Percentiles rank a stretch among this genome's conserved stretches.
phyloP scores from a whole-genome alignment of 2,329 filamentous ascomycete genomes.

The Alternaria triticina region DNA sequence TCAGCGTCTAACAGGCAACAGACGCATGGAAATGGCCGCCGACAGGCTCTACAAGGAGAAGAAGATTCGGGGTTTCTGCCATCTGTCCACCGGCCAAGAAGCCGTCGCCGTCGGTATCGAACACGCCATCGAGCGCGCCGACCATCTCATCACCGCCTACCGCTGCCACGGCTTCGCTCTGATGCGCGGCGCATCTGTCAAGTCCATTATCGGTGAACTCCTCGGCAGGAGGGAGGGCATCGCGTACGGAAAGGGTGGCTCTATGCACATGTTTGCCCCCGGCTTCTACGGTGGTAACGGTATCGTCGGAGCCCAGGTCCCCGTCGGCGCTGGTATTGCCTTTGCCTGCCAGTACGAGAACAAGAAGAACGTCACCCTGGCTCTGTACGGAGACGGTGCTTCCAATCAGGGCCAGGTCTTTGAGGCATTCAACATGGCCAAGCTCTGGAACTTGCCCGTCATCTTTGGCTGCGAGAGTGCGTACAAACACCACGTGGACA shows the following conservation, averaged over 20 bases:
- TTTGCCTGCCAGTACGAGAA: slow-evolving; percentile 96
- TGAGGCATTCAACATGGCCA: slow-evolving; percentile 99
- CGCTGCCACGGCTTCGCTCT: slow-evolving; percentile 98
- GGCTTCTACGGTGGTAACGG: slow-evolving; percentile 99
- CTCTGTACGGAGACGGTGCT: slow-evolving; percentile 96
- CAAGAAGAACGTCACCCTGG: slow-evolving; percentile 83
- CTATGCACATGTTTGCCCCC: slow-evolving; percentile 99
- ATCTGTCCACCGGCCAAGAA: slow-evolving; percentile 97
- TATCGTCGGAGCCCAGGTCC: slow-evolving; percentile 98
- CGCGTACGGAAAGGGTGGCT: slow-evolving; percentile 97
- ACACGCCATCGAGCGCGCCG: slow-evolving; percentile 87
- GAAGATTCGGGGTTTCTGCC: slow-evolving; percentile 99
- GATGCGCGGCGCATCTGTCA: slow-evolving; percentile 84
- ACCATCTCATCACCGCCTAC: slow-evolving; percentile 97
- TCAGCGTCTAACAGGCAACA: slow-evolving; percentile 49
- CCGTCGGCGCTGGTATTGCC: slow-evolving; percentile 92
- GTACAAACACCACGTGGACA: slow-evolving; percentile 47
- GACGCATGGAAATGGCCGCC: slow-evolving; percentile 99
- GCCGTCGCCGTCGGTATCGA: slow-evolving; percentile 97
- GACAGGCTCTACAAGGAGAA: slow-evolving; percentile 99
- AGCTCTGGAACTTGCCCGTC: slow-evolving; percentile 95
- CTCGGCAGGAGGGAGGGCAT: slow-evolving; percentile 94
- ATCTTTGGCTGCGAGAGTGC: slow-evolving; percentile 98
- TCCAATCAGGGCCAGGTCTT: slow-evolving; percentile 99
- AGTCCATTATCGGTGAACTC: slow-evolving; percentile 28